Base-by-base conservation (phyloP, 345 rosid genomes). In the Raphanus sativus region DNA sequence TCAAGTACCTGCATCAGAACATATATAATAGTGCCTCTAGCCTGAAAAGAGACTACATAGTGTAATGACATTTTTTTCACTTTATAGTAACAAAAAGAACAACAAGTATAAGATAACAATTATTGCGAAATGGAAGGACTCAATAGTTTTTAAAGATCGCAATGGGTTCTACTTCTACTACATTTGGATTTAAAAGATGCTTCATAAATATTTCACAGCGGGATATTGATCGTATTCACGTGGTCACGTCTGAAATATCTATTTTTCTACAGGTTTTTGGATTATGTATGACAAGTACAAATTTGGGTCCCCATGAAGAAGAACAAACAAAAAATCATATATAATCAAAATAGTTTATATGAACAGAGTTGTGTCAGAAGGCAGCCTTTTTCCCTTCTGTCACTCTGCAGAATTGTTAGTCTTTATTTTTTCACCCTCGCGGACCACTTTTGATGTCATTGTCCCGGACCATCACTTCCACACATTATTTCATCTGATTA, bases 391-490 rank as follows among this genome's bases (percentile, higher is more conserved):
- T 67, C 25, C 42, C 65, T 61, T 60, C 21, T 52, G 74, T 69
- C 70, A 74, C 17, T 68, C 56, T 74, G 75, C 71, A 79, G 75
- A 29, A 62, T 38, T 69, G 75, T 63, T 68, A 24, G 75, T 74
- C 75, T 74, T 62, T 67, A 61, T 5, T 50, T 67, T 61, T 48
- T 78, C 77, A 50, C 69, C 69, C 69, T 69, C 61, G 42, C 63
- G 75, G 82, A 36, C 75, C 82, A 59, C 66, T 77, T 65, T 59
- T 17, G 10, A 65, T 71, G 81, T 71, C 76, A 71, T 77, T 71
- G 77, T 71, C 68, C 61, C 69, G 74, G 70, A 79, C 74, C 82
- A 79, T 79, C 78, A 36, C 78, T 73, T 73, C 77, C 81, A 72
- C 24, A 73, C 25, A 73, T 62, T 67, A 73, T 52, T 50, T 52